Conservation (phyloP, 1,284 basidiomycete genomes). For the Volvariella surrecta region DNA sequence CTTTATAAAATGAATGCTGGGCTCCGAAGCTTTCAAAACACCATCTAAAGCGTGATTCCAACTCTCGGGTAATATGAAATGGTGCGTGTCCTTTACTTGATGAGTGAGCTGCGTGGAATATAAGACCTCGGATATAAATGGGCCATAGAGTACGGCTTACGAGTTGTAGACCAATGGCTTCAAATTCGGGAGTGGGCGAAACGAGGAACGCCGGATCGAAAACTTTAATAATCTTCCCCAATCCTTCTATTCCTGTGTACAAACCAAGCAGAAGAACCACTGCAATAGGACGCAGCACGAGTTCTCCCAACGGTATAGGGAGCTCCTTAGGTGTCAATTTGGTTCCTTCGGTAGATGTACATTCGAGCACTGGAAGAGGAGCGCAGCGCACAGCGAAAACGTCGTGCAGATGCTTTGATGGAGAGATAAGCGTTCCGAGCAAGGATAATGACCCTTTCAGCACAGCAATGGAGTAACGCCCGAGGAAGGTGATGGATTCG, state of each 20-base stretch:
- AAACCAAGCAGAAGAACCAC: constrained; percentile 48
- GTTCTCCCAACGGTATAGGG: too few species aligned
- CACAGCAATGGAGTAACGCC: constrained; percentile 45
- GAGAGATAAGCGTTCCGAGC: constrained; percentile 35
- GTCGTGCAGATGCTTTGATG: constrained; percentile 31
- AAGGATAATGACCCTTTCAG: constrained; percentile 47
- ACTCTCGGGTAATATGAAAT: neutral
- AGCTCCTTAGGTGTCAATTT: constrained; percentile 15
- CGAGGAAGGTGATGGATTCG: constrained; percentile 51
- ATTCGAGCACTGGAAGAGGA: constrained; percentile 50
- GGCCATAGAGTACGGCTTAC: constrained; percentile 30
- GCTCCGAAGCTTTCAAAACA: constrained; percentile 4
- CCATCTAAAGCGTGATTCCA: constrained; percentile 38
- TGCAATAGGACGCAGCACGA: constrained; percentile 20
- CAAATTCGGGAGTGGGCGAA: constrained; percentile 30
- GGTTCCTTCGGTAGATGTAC: constrained; percentile 16
- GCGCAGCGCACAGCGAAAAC: constrained; percentile 63
- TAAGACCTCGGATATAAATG: neutral
- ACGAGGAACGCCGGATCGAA: constrained; percentile 53
- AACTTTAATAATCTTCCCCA: constrained; percentile 51
- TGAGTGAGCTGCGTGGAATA: constrained; percentile 26
- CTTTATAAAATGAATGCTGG: constrained; percentile 54
- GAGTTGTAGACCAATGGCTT: constrained; percentile 44
- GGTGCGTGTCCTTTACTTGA: constrained; percentile 32
- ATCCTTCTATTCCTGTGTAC: constrained; percentile 49